Percentiles rank a stretch among this genome's conserved stretches.
Evolutionary conservation across 164 flowering plant genomes (phyloP).

Genomic region (Dillenia turbinata): DNA sequence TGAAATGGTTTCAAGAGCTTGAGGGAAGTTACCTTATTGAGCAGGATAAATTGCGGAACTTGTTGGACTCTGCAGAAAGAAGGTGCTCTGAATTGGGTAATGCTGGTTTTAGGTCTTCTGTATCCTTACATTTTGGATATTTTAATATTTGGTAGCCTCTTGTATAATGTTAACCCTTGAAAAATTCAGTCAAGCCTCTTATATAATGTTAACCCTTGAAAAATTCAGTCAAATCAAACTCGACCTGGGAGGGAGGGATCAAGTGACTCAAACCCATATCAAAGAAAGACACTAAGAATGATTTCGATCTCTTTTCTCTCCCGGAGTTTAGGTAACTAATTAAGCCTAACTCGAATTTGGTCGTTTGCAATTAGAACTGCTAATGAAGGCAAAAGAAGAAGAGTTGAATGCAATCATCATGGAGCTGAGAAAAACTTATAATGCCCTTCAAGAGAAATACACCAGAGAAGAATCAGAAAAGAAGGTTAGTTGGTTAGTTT

Average conservation of each 20-base stretch:
- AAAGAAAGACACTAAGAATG: no score
- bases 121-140: no score
- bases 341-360: background rate
- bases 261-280: no score
- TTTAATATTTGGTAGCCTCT: no score
- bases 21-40: constrained; percentile 40
- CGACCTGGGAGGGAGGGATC: no score
- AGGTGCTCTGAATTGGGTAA: constrained; percentile 51
- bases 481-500: constrained; percentile 16
- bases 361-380: constrained; percentile 28
- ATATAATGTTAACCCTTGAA: no score
- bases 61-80: constrained; percentile 36
- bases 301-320: background rate
- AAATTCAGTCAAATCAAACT: no score
- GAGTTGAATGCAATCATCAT: constrained; percentile 53
- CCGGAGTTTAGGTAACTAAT: background rate
- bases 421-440: constrained; percentile 42
- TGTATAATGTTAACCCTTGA: no score
- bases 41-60: constrained; percentile 34
- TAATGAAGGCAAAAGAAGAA: constrained; percentile 50
- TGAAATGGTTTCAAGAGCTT: constrained; percentile 65
- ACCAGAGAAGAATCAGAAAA: constrained; percentile 51
- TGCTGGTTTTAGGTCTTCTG: background rate
- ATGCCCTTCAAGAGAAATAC: constrained; percentile 40
- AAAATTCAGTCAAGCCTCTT: no score